phyloP scores from a whole-genome alignment of 2,329 filamentous ascomycete genomes.

The Epichloe coenophiala region DNA sequence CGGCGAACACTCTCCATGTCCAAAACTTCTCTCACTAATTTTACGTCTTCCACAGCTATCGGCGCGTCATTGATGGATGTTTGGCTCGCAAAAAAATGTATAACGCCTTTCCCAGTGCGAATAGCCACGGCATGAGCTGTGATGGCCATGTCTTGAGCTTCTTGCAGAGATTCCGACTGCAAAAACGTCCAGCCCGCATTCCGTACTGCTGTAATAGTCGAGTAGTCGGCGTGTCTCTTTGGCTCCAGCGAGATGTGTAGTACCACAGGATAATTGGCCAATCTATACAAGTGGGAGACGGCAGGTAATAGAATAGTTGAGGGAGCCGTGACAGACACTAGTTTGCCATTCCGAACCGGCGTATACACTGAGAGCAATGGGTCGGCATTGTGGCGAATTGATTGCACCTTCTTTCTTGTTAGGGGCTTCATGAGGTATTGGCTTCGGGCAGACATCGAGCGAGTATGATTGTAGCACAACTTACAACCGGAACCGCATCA shows the following conservation, averaged over 20 bases:
- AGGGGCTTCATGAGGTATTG: slow-evolving; percentile 1
- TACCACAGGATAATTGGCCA: slow-evolving; percentile 85
- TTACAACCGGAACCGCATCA: slow-evolving; percentile 58
- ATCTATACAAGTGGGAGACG: slow-evolving; percentile 87
- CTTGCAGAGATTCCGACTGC: slow-evolving; percentile 86
- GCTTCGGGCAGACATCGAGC: slow-evolving; percentile 2
- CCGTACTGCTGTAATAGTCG: slow-evolving; percentile 83
- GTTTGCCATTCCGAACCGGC: slow-evolving; percentile 68
- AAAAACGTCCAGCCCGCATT: slow-evolving; percentile 95
- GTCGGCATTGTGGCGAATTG: slow-evolving; percentile 80
- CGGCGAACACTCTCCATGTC: slow-evolving; percentile 58
- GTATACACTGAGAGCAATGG: slow-evolving; percentile 85
- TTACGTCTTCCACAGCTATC: slow-evolving; percentile 55
- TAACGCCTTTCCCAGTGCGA: slow-evolving; percentile 90
- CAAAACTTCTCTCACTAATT: slow-evolving; percentile 56
- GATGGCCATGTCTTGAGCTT: slow-evolving; percentile 88
- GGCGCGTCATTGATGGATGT: slow-evolving; percentile 57
- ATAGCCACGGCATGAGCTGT: slow-evolving; percentile 87
- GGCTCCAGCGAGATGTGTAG: slow-evolving; percentile 83
- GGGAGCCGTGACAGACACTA: slow-evolving; percentile 77
- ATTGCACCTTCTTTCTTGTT: slow-evolving; percentile 45
- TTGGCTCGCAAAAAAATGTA: slow-evolving; percentile 87
- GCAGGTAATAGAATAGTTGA: slow-evolving; percentile 78
- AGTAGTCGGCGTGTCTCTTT: slow-evolving; percentile 75
- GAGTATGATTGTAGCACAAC: slow-evolving; percentile 10